Evolutionary conservation across 768 basidiomycete genomes (phyloP), one percentile per base, ranked within the genome.

Genomic region (Boletus tylopilopsis): DNA sequence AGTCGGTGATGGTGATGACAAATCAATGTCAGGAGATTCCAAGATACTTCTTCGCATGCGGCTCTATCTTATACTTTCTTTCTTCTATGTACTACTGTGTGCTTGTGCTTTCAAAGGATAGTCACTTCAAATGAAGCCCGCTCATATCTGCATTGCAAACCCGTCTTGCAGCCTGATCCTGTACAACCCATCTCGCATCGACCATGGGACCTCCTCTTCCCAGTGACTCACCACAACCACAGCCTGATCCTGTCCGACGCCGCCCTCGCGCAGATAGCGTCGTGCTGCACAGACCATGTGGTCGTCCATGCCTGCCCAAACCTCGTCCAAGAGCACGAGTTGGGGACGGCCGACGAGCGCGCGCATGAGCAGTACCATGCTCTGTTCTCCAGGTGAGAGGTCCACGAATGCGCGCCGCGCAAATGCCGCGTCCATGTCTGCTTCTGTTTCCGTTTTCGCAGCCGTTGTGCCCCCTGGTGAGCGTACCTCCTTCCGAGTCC

Each of bases 191-290:
- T 84, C 82, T 13, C 72, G 73, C 0, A 56, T 63, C 1, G 69
- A 73, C 91, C 92, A 94, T 3, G 94, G 94, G 16, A 94, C 82
- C 68, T 97, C 94, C 32, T 87, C 87, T 55, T 90, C 87, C 83
- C 90, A 92, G 70, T 95, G 94, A 33, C 85, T 91, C 47, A 98
- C 80, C 4, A 90, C 85, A 1, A 97, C 76, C 21, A 92, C 85
- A 2, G 85, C 86, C 70, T 96, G 92, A 36, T 77, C 70, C 11
- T 67, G 56, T 19, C 70, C 71, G 21, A 85, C 61, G 0, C 78
- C 81, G 1, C 69, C 72, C 18, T 68, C 62, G 11, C 84, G 72
- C 37, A 99, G 63, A 60, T 90, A 90, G 35, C 55, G 57, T 54
- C 79, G 72, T 35, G 83, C 88, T 32, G 78, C 78, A 16, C 66